phyloP scores from a whole-genome alignment of 2,329 filamentous ascomycete genomes.

The Ceratocystis alfenasii region DNA sequence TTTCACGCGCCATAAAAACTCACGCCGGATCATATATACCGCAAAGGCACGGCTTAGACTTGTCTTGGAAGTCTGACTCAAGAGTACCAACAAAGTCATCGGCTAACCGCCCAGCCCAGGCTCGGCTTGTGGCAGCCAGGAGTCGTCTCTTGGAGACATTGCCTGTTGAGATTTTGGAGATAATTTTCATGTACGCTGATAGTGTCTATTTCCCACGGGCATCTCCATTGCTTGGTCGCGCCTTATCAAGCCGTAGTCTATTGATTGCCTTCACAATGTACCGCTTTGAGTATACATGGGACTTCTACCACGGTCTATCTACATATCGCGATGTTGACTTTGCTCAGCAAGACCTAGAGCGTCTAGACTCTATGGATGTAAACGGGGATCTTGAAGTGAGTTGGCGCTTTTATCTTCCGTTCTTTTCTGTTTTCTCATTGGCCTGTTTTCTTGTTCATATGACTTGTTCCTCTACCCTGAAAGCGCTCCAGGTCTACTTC shows the following conservation, averaged over 20 bases:
- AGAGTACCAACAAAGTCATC: not conserved
- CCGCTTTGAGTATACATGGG: slow-evolving; percentile 35
- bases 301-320: slow-evolving; percentile 28
- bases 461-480: not conserved
- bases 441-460: not conserved
- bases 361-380: not conserved
- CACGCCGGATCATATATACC: not conserved
- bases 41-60: not conserved
- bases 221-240: slow-evolving; percentile 35
- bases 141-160: slow-evolving; percentile 29
- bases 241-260: slow-evolving; percentile 32
- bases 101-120: not conserved
- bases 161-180: slow-evolving; percentile 43
- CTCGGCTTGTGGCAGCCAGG: too few relatives aligned
- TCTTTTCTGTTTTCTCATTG: not conserved
- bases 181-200: slow-evolving; percentile 39
- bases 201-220: slow-evolving; percentile 39
- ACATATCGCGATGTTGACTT: slow-evolving; percentile 13
- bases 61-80: too few relatives aligned
- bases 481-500: not conserved
- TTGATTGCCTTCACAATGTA: slow-evolving; percentile 27
- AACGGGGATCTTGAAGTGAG: slow-evolving; percentile 4
- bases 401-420: not conserved
- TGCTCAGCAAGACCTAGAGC: not conserved
- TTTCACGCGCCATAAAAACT: not conserved